Percentiles rank a stretch among this genome's conserved stretches.
Evolutionary conservation across 768 basidiomycete species (phyloP).

Genomic region (Pseudohyphozyma bogoriensis): DNA sequence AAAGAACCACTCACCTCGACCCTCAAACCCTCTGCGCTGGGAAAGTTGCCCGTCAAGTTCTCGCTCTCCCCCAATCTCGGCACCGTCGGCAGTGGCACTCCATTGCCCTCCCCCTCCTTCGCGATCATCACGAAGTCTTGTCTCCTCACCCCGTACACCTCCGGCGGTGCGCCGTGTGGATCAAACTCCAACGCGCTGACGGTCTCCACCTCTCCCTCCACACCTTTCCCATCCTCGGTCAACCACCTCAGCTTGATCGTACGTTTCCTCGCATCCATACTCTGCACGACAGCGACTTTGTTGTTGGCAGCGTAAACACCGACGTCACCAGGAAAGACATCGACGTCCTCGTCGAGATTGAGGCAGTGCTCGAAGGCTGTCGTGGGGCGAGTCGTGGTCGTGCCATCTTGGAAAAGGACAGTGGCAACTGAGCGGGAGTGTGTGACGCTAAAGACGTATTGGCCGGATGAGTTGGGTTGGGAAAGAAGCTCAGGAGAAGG

Average conservation of each 20-base stretch:
- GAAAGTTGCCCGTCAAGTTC: constrained; percentile 42
- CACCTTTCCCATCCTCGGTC: constrained; percentile 30
- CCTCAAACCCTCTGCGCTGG: constrained; percentile 9
- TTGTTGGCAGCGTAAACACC: constrained; percentile 55
- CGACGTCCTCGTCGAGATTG: constrained; percentile 75
- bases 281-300: constrained; percentile 19
- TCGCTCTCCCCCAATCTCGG: constrained; percentile 79
- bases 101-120: constrained; percentile 52
- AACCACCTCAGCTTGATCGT: constrained; percentile 56
- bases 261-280: constrained; percentile 47
- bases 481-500: constrained; percentile 34
- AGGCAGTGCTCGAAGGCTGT: constrained; percentile 48
- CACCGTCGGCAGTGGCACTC: constrained; percentile 56
- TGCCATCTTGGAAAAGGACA: constrained; percentile 81
- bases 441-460: constrained; percentile 51
- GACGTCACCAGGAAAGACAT: constrained; percentile 89
- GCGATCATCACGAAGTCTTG: constrained; percentile 81
- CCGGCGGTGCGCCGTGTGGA: constrained; percentile 53
- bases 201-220: constrained; percentile 44
- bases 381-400: constrained; percentile 33
- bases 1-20: constrained; percentile 4
- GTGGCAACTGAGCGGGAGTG: constrained; percentile 61
- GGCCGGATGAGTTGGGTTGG: constrained; percentile 1
- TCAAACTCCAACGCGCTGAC: constrained; percentile 82
- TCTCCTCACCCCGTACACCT: constrained; percentile 59